Conservation (phyloP, 129 eudicot species). For the Centella asiatica region DNA sequence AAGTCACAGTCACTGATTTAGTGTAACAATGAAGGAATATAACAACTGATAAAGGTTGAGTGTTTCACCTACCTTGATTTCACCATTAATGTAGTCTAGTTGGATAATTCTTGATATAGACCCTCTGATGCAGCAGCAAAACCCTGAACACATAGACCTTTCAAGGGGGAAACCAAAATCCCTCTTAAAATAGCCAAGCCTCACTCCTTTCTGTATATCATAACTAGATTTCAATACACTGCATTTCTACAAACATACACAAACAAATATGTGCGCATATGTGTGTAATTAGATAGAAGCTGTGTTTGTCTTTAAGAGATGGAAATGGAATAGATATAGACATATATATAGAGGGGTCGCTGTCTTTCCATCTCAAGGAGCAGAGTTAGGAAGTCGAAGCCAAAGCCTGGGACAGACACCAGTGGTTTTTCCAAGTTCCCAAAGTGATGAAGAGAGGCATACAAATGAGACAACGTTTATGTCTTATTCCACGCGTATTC, state of each 20-base stretch:
- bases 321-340: background rate
- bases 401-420: background rate
- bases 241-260: background rate
- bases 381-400: background rate
- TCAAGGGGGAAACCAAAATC: background rate
- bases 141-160: background rate
- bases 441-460: background rate
- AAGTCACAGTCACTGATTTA: slow-evolving; percentile 6
- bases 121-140: slow-evolving; percentile 4
- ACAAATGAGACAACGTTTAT: background rate
- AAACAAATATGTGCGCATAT: background rate
- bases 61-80: slow-evolving; percentile 1
- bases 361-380: background rate
- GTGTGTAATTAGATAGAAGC: background rate
- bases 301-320: background rate
- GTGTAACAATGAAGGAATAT: slow-evolving; percentile 1
- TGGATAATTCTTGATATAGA: background rate
- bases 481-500: background rate
- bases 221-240: background rate
- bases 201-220: too few species aligned
- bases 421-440: background rate
- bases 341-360: background rate
- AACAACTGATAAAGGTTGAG: background rate
- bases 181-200: background rate
- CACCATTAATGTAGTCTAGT: background rate